phyloP scores from a whole-genome alignment of 1,139 yeast genomes.

The Saccharomyces hybrid region DNA sequence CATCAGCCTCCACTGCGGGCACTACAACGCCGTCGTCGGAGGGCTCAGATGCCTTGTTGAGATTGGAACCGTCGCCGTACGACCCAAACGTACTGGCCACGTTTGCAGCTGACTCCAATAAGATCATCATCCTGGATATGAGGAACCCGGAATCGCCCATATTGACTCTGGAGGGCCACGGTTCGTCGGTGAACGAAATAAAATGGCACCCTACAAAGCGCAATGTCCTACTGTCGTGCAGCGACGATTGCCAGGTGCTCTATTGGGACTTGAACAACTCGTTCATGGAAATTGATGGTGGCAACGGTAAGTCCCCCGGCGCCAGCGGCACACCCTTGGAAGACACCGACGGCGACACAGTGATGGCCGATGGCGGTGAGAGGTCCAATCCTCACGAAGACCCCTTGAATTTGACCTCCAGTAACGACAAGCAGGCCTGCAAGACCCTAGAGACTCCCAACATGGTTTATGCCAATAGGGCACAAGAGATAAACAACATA shows the following conservation, averaged over 20 bases:
- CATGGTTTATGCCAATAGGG: slow-evolving; percentile 22
- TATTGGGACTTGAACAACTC: slow-evolving; percentile 62
- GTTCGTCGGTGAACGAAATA: slow-evolving; percentile 59
- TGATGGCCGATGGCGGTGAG: not conserved
- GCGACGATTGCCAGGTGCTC: slow-evolving; percentile 86
- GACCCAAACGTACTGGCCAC: slow-evolving; percentile 81
- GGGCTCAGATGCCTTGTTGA: slow-evolving; percentile 38
- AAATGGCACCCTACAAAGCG: slow-evolving; percentile 75
- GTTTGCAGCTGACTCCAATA: slow-evolving; percentile 61
- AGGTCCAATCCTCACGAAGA: slow-evolving; percentile 9
- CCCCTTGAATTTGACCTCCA: slow-evolving; percentile 5
- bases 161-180: slow-evolving; percentile 60
- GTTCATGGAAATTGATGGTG: not conserved
- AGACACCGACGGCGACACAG: not conserved
- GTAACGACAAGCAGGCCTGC: not conserved
- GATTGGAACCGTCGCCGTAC: slow-evolving; percentile 68
- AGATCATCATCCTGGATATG: slow-evolving; percentile 68
- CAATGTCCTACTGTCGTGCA: slow-evolving; percentile 62
- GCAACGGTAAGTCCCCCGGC: not conserved
- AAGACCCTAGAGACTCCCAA: slow-evolving; percentile 18
- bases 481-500: slow-evolving; percentile 57
- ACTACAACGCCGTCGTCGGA: slow-evolving; percentile 8
- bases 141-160: slow-evolving; percentile 84
- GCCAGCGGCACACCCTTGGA: not conserved
- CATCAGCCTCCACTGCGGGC: slow-evolving; percentile 4